These are phyloP conservation scores for Syzygium malaccense DNA, from an alignment of 441 rosid species.

Conservation along the genomic window DNA sequence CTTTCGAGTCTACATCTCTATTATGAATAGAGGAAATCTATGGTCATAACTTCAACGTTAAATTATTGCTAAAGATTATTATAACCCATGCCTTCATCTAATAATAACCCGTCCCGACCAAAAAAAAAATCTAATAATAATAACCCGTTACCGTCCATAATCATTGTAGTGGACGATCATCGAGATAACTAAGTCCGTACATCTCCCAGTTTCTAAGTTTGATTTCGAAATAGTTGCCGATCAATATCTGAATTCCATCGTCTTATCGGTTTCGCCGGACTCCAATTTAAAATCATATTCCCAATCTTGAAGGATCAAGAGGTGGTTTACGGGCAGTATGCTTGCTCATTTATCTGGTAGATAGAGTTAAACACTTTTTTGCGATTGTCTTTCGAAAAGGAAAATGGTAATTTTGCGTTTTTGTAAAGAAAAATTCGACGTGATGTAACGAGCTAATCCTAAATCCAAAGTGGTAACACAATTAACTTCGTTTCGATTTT, in stretches of 20 bases:
- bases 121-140: background rate
- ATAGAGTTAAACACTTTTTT: background rate
- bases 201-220: background rate
- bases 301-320: too few relatives aligned
- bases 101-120: background rate
- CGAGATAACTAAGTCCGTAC: background rate
- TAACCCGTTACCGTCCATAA: background rate
- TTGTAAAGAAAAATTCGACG: background rate
- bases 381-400: background rate
- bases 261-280: fast-evolving
- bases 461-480: background rate
- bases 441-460: background rate
- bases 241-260: too few relatives aligned
- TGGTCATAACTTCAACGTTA: background rate
- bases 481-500: background rate
- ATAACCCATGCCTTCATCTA: too few relatives aligned
- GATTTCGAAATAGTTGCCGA: too few relatives aligned
- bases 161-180: background rate
- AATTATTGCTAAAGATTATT: background rate
- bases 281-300: too few relatives aligned
- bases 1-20: background rate
- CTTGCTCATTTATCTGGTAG: background rate
- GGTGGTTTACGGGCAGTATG: background rate
- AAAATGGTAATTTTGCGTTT: background rate
- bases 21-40: background rate